Evolutionary conservation across 352 stramenopile species (phyloP), one percentile per base, ranked within the genome.

Genomic region (Phytophthora ohioensis): DNA sequence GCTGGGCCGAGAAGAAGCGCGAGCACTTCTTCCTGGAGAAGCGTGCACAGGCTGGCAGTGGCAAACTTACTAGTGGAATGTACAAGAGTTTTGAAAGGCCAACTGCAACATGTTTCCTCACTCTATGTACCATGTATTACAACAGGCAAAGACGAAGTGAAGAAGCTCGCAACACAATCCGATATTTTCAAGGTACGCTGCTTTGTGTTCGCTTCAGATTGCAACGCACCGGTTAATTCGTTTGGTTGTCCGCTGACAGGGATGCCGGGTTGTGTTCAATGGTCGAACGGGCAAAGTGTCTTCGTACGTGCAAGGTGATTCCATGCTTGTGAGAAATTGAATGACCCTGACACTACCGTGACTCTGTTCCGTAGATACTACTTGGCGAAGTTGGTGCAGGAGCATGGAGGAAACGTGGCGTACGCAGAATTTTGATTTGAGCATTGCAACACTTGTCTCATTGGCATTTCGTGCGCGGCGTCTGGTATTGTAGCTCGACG

Each of bases 231-330:
- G 10, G 34, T 65, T 58, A 36, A 39, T 27, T 54, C 21, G n/a
- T 39, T 32, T 56, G 35, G 15, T 32, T 17, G 15, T 39, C 42
- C 15, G 41, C 60, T 27, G 38, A 59, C 53, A 95, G 86, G 87
- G 88, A 34, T 96, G 88, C 52, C 79, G 75, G 15, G 83, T 96
- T 47, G 80, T 91, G 34, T 94, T 95, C 61, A 94, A 95, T 55
- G 87, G 88, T 4, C 84, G 85, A 45, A 93, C 88, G 0, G 88
- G 85, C 60, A 93, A 94, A 55, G 75, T 96, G 7, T 93, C 88
- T 7, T 92, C 87, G 87, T 96, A 75, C 35, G 76, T 72, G 49
- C 10, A 58, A 38, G 27, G 53, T 46, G 46, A 8, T 54, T 17
- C 36, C 0, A 31, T 35, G 17, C 43, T 49, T 27, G 30, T 35